Evolutionary conservation across 805 yeast species (phyloP).

Genomic region (Kodamaea nitidulidarum): DNA sequence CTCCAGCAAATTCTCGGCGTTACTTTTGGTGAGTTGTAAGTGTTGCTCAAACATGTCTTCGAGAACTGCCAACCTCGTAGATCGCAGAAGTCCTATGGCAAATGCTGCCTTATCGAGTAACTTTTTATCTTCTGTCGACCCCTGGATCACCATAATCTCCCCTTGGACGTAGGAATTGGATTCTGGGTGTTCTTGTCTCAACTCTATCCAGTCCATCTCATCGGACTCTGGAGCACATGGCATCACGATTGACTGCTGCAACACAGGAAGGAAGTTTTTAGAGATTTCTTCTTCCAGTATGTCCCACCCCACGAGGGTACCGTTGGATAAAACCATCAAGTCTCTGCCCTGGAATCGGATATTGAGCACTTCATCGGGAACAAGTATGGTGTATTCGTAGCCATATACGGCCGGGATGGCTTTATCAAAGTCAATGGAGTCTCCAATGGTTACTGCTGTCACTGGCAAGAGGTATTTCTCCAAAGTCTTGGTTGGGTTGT

Average conservation of each 20-base stretch:
- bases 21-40: slow-evolving; percentile 55
- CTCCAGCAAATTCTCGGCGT: slow-evolving; percentile 62
- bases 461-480: slow-evolving; percentile 41
- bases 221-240: slow-evolving; percentile 63
- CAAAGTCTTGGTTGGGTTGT: slow-evolving; percentile 17
- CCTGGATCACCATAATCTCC: slow-evolving; percentile 68
- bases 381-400: slow-evolving; percentile 22
- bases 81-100: slow-evolving; percentile 80
- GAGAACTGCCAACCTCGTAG: slow-evolving; percentile 77
- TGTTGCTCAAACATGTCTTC: slow-evolving; percentile 71
- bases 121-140: slow-evolving; percentile 41
- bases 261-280: slow-evolving; percentile 47
- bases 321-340: slow-evolving; percentile 67
- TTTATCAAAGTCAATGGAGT: slow-evolving; percentile 55
- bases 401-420: slow-evolving; percentile 31
- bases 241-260: slow-evolving; percentile 42
- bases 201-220: slow-evolving; percentile 76
- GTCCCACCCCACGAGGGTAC: slow-evolving; percentile 84
- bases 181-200: slow-evolving; percentile 20
- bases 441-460: slow-evolving; percentile 70
- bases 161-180: slow-evolving; percentile 47
- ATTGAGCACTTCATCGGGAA: slow-evolving; percentile 65
- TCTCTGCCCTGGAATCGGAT: slow-evolving; percentile 45
- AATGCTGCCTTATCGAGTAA: slow-evolving; percentile 81
- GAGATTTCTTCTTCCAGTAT: slow-evolving; percentile 52